Evolutionary conservation across 495 filamentous ascomycete species (phyloP), one percentile per base, ranked within the genome.

Genomic region (Penicillium cosmopolitanum): DNA sequence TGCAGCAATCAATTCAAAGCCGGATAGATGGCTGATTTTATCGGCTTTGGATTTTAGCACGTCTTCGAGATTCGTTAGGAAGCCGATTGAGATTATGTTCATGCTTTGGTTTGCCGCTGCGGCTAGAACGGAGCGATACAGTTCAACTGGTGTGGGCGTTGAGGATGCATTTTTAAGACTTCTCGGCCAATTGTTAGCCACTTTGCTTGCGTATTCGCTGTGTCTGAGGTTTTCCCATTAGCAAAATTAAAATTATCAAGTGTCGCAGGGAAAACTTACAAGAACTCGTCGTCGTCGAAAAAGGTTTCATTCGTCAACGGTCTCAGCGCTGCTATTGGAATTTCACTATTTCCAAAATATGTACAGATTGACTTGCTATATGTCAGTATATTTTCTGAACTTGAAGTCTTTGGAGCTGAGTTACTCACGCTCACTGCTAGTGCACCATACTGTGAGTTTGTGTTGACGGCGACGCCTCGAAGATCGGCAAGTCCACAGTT

Each of bases 201-300:
- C 16, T 40, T 54, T 54, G 51, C 51, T 54, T 28, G 51, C 33
- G 36, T 54, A 54, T 54, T 54, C 51, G 13, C 51, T 23, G 18
- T 11, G 50, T 5, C 50, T 52, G 31, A 33, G 31, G 21, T 13
- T 11, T 4, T n/a, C n/a, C 3, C 5, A 33, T 47, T 23, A 47
- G 43, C 8, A 25, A 51, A 23, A 4, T 23, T 3, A 23, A 4
- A 23, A 23, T 23, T 23, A 4, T 23, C 23, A 23, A 4, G 23
- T 23, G 3, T 33, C 4, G 36, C 10, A 13, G 34, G 13, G 6
- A 5, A 4, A 36, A 18, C 35, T 19, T 38, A 54, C 51, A 16
- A 15, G 51, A 54, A 54, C n/a, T 19, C 16, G 7, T 25, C 28
- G 36, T 38, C 16, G 19, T 54, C 51, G 21, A 54, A 38, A 10